Evolutionary conservation across 495 filamentous ascomycete genomes (phyloP).

Genomic region (Pseudomonodictys pantanalensis): DNA sequence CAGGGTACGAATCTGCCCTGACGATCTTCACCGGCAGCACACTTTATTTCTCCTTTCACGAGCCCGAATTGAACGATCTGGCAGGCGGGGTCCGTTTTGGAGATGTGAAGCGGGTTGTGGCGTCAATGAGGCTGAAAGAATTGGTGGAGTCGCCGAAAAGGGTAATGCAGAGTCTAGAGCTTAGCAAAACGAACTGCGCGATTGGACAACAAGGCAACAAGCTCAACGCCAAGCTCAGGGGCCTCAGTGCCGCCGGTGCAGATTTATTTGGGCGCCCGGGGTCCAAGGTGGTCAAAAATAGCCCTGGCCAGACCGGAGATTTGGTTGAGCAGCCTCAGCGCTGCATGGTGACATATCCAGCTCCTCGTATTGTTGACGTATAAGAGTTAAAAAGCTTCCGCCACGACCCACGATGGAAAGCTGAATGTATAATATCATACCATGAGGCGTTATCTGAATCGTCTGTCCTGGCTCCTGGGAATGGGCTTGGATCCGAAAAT

Average conservation of each 20-base stretch:
- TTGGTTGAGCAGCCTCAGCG: not conserved
- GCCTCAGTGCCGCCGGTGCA: too few relatives aligned
- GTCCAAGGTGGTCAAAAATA: too few relatives aligned
- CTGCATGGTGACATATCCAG: not conserved
- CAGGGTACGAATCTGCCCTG: too few relatives aligned
- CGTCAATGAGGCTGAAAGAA: not conserved
- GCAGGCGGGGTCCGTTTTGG: not conserved
- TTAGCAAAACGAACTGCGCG: not conserved
- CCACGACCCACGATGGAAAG: not conserved
- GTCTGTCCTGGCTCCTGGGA: too few relatives aligned
- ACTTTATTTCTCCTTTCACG: not conserved
- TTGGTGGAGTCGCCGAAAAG: not conserved
- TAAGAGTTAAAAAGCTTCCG: not conserved
- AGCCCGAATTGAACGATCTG: not conserved
- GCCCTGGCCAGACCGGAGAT: not conserved
- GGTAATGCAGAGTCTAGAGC: not conserved
- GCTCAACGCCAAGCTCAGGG: not conserved
- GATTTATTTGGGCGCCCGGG: too few relatives aligned
- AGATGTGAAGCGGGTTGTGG: not conserved
- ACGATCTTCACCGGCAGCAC: too few relatives aligned
- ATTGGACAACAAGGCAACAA: not conserved
- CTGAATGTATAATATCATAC: not conserved
- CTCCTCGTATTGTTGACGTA: not conserved
- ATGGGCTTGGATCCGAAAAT: too few relatives aligned
- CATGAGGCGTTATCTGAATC: not conserved